Base-by-base conservation (phyloP, 768 basidiomycete genomes). In the Lactarius deliciosus region DNA sequence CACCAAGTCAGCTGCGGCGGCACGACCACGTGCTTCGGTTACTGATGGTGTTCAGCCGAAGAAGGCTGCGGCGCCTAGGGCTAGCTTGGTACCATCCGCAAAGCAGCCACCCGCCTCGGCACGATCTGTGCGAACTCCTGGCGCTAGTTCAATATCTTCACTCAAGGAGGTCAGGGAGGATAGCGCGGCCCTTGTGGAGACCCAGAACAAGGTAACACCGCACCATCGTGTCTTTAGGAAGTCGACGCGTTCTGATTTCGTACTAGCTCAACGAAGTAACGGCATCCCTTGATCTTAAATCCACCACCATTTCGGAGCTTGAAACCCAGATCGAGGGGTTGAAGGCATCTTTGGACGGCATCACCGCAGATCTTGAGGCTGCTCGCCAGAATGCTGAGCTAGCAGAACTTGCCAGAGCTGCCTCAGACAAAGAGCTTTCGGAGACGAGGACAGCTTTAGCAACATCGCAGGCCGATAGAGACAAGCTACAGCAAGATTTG, bases 91-190 rank as follows among this genome's bases (percentile, higher is more conserved):
- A n/a, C 58, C 74, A 9, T 73, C 78, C 16, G 64, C 83, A 32
- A 73, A 77, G 34, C 70, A 79, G 56, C 55, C 79, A 2, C 71
- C 78, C 63, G 72, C 79, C 32, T 68, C 80, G 18, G 71, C 77
- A 60, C 72, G 78, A 34, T 71, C 79, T 13, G 22, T 50, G 63
- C 68, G 84, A 50, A 75, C 82, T 63, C 81, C 84, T 20, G 75
- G 83, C 34, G 72, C 84, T 45, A 78, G 81, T 30, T 92, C 91
- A 16, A 86, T 92, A 57, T 82, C 88, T n/a, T 91, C 91, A 10
- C 86, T 92, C 65, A 83, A 81, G 65, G 91, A 91, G 71, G 79
- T 88, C 20, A 85, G 82, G 68, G 87, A 86, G 68, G 86, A 86
- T 69, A 78, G 76, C n/a, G 85, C 84, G 72, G 82, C 76, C 15